Evolutionary conservation across 805 yeast genomes (phyloP), one percentile per base, ranked within the genome.

Genomic region (Candida coleopterorum): DNA sequence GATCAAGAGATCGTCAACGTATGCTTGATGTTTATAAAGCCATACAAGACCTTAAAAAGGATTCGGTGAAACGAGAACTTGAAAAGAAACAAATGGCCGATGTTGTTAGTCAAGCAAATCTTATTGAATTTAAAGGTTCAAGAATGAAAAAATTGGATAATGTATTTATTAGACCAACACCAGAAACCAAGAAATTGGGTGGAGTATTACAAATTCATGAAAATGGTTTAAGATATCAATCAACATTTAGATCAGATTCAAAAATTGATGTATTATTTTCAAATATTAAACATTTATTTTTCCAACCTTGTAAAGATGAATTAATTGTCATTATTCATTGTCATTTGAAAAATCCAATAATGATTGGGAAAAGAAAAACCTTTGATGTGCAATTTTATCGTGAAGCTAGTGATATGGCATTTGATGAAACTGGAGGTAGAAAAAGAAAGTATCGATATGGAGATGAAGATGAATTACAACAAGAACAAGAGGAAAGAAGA

Each of bases 391-490:
- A 93, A 65, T 88, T 93, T 56, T 93, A 89, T 68, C 74, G 97
- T 45, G 98, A 93, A 60, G 97, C 97, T 9, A 80, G 95, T 21
- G 98, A 93, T 56, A 84, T 88, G 72, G 80, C 95, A 3, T 88
- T 88, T 51, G 98, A 93, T 62, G 98, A 93, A 63, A 93, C 98
- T 14, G 96, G 97, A 46, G 89, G 87, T 42, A 81, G 96, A 44
- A 82, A 86, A 65, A 79, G 97, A 60, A 76, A 75, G 46, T 82
- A 81, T 60, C 66, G 93, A 53, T 93, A 93, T 56, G 98, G 98
- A 32, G 98, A 93, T 58, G 98, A 93, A 60, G 98, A 93, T 60
- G 98, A 93, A 64, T 70, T 93, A 46, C 97, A 93, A 62, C 97
- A 90, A 62, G 98, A 93, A 66, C 97, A 90, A 64, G 97, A 93